A percentile compares a stretch with the other conserved stretches of the same genome.
Conservation (phyloP, 2,329 filamentous ascomycete genomes). For the Pseudocercospora musae region DNA sequence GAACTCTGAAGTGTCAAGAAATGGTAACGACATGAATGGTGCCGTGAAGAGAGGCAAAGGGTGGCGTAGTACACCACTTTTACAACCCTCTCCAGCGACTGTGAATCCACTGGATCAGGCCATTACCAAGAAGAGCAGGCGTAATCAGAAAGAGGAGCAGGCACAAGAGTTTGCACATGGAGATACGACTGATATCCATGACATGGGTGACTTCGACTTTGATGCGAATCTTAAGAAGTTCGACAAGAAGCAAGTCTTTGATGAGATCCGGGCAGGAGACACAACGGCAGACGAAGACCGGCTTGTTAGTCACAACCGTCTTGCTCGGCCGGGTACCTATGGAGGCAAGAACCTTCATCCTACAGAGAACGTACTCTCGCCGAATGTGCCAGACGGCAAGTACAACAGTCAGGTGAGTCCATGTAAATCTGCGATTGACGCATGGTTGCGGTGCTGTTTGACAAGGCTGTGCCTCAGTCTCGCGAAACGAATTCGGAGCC, state of each 20-base stretch:
- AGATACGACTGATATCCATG: constrained; percentile 90
- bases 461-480: not conserved
- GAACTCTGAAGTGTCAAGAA: constrained; percentile 36
- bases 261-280: constrained; percentile 86
- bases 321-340: constrained; percentile 50
- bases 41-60: constrained; percentile 55
- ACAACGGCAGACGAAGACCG: constrained; percentile 83
- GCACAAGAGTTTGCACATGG: constrained; percentile 92
- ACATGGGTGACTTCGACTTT: constrained; percentile 93
- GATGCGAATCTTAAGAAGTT: constrained; percentile 86
- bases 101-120: constrained; percentile 28
- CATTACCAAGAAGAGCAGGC: constrained; percentile 38
- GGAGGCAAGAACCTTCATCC: constrained; percentile 86
- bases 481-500: not conserved
- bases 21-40: constrained; percentile 39
- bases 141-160: constrained; percentile 48
- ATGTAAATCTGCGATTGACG: not conserved
- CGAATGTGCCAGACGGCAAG: constrained; percentile 33
- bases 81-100: constrained; percentile 57
- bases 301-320: constrained; percentile 83
- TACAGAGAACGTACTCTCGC: constrained; percentile 83
- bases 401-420: constrained; percentile 22
- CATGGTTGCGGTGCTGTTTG: not conserved
- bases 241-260: constrained; percentile 87
- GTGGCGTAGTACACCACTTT: constrained; percentile 65